phyloP scores from a whole-genome alignment of 2,329 filamentous ascomycete genomes.

The Exophiala sp. region DNA sequence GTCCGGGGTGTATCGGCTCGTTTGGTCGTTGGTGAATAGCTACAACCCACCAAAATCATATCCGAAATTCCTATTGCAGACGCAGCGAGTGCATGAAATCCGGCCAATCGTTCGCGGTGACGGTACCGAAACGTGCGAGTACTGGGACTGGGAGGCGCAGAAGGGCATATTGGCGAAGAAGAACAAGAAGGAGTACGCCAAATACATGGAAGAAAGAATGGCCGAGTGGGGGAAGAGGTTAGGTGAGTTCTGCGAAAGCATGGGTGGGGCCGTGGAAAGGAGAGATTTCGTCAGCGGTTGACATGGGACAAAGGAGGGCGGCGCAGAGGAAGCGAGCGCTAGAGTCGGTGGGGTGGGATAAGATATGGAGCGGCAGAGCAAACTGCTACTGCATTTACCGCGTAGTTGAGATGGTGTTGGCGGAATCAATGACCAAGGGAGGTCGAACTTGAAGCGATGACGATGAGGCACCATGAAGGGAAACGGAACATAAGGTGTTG shows the following conservation, averaged over 20 bases:
- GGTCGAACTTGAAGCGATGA: too few species aligned
- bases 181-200: conserved; percentile 40
- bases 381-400: too few species aligned
- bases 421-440: too few species aligned
- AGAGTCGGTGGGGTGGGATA: too few species aligned
- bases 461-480: too few species aligned
- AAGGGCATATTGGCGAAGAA: conserved; percentile 38
- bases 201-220: conserved; percentile 36
- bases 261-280: conserved; percentile 33
- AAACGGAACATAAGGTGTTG: too few species aligned
- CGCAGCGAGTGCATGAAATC: conserved; percentile 46
- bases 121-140: conserved; percentile 35
- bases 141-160: conserved; percentile 41
- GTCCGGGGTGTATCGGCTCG: conserved; percentile 28
- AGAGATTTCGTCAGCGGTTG: conserved; percentile 24
- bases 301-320: neutral
- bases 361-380: too few species aligned
- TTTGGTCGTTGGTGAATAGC: conserved; percentile 33
- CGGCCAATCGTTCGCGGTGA: conserved; percentile 34
- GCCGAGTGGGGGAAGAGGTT: conserved; percentile 39
- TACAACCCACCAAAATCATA: conserved; percentile 33
- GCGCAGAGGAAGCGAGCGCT: neutral
- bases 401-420: too few species aligned
- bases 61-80: conserved; percentile 36
- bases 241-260: conserved; percentile 34